Evolutionary conservation across 2,329 filamentous ascomycete species (phyloP).

Genomic region (Fusarium sp.): DNA sequence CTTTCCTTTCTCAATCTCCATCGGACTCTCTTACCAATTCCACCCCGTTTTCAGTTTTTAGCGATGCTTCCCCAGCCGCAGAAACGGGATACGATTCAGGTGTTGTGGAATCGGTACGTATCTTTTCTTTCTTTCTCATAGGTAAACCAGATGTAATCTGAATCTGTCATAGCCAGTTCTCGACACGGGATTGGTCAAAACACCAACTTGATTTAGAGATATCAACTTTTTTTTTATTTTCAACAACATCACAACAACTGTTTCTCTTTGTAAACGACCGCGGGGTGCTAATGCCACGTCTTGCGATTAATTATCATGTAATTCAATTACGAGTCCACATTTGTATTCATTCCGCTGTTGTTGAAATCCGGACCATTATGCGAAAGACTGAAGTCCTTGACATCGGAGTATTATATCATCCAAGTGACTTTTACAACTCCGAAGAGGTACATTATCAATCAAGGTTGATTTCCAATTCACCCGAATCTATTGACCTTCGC

Average conservation of each 20-base stretch:
- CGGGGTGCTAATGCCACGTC: constrained; percentile 21
- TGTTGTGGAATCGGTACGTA: constrained; percentile 33
- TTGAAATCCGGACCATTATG: neutral
- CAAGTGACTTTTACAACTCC: neutral
- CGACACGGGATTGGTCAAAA: constrained; percentile 32
- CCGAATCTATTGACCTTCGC: constrained; percentile 3
- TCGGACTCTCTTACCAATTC: constrained; percentile 18
- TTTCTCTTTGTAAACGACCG: constrained; percentile 1
- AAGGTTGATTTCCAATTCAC: constrained; percentile 1
- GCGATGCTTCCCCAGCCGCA: neutral
- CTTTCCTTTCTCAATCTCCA: neutral
- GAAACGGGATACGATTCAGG: constrained; percentile 7
- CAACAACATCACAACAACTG: constrained; percentile 17
- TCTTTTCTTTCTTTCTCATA: neutral
- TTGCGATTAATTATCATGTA: constrained; percentile 5
- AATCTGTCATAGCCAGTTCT: constrained; percentile 39
- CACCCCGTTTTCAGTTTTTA: neutral
- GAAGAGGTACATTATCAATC: constrained; percentile 12
- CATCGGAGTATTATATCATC: neutral
- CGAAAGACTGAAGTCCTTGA: neutral
- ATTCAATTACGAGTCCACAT: neutral
- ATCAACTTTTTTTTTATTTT: constrained; percentile 35
- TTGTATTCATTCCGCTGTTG: neutral
- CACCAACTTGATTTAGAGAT: constrained; percentile 30
- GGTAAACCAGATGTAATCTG: constrained; percentile 39